Percentiles rank a stretch among this genome's conserved stretches.
Conservation (phyloP, 78 protist genomes). For the Dictyostelium capitatum region DNA sequence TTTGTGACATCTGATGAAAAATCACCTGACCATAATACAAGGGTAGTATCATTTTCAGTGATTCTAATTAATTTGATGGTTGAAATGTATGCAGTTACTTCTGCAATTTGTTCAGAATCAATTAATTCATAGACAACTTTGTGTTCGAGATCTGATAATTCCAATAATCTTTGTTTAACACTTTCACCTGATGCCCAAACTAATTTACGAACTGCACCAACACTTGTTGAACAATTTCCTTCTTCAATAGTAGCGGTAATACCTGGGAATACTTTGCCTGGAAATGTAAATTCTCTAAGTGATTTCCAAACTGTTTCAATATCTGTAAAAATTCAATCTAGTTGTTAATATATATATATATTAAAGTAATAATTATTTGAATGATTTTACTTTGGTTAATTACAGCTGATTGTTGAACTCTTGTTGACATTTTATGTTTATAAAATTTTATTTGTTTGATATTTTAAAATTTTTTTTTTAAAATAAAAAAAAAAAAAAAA, state of each 20-base stretch:
- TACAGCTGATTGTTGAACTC: constrained; percentile 4
- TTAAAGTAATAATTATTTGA: background rate
- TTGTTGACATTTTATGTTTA: constrained; percentile 25
- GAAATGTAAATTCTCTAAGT: constrained; percentile 36
- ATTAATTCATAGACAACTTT: constrained; percentile 35
- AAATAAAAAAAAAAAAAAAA: background rate
- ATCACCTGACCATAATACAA: constrained; percentile 40
- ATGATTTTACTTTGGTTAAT: background rate
- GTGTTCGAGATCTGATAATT: constrained; percentile 29
- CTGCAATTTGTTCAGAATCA: constrained; percentile 13
- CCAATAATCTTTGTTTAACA: constrained; percentile 50
- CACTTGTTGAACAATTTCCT: constrained; percentile 9
- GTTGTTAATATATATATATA: background rate
- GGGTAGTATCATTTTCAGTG: constrained; percentile 19
- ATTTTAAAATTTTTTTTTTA: too few relatives aligned
- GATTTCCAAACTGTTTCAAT: background rate
- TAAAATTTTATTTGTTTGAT: background rate
- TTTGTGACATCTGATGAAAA: constrained; percentile 34
- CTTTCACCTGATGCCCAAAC: constrained; percentile 65
- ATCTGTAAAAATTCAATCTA: too few relatives aligned
- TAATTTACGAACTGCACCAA: constrained; percentile 46
- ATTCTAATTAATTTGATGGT: constrained; percentile 9
- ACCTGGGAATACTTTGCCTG: constrained; percentile 10
- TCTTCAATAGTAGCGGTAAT: constrained; percentile 41
- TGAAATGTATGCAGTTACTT: constrained; percentile 11